Base-by-base conservation (phyloP, 2,329 filamentous ascomycete species). In the Chaetomiaceae sp. region DNA sequence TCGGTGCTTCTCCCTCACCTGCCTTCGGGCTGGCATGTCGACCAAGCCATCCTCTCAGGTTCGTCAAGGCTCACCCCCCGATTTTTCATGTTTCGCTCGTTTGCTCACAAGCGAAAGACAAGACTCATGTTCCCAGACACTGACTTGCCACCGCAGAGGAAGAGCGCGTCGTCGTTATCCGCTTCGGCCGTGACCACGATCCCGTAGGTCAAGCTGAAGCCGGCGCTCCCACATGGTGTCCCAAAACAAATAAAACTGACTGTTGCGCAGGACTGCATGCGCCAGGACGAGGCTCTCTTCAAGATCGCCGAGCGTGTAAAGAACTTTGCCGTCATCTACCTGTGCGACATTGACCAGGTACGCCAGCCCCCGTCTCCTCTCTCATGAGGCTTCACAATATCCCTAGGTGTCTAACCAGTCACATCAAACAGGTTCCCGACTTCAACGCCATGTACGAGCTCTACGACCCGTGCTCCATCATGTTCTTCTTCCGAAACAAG, bases 401-500 rank as follows among this genome's bases (percentile, higher is more conserved):
- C 17, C n/a, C n/a, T 17, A 20, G 4, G 20, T 12, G 9, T 21
- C 45, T 48, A 17, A 34, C 37, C 25, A 10, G 25, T 27, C 25
- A n/a, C n/a, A n/a, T n/a, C n/a, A n/a, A n/a, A n/a, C 53, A 59
- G 45, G 59, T 62, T 10, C 60, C 60, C 42, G 60, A 62, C 46
- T 62, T 62, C 60, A 62, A 61, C 54, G 75, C 96, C 64, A 97
- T 97, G 92, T 96, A 96, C 76, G 83, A 76, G 63, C 61, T 69
- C 59, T 77, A 73, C 61, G 67, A 99, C 66, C 84, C 90, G 0
- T 89, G 91, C 73, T 95, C 93, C 3, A 84, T 97, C 70, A 96
- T 96, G 87, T 95, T 89, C 76, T 96, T 96, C 78, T 96, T 91
- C 76, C 83, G 92, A 55, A 99, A 99, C 69, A 99, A 99, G 69